A percentile compares a stretch with the other conserved stretches of the same genome.
Conservation (phyloP, 352 stramenopile species). For the Globisporangium yorkense region DNA sequence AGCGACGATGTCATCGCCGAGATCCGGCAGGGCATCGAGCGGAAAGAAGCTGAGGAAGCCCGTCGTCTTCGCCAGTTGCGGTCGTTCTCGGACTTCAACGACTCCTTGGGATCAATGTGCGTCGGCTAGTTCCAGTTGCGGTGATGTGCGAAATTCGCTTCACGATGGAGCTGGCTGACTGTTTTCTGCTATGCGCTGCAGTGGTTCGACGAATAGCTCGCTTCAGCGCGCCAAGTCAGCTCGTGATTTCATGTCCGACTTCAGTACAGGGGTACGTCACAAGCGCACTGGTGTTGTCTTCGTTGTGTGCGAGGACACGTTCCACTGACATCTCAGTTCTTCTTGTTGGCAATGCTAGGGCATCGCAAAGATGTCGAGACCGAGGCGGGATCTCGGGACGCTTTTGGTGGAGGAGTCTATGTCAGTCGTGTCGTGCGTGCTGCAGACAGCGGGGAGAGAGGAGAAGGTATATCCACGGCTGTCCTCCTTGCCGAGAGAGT, state of each 20-base stretch:
- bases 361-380: conserved; percentile 15
- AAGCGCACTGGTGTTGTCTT: background rate
- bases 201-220: background rate
- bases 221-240: conserved; percentile 32
- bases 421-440: conserved; percentile 63
- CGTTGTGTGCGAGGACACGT: background rate
- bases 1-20: conserved; percentile 68
- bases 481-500: background rate
- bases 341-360: background rate
- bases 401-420: conserved; percentile 70
- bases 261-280: conserved; percentile 21
- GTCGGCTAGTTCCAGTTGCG: background rate
- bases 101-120: conserved; percentile 8
- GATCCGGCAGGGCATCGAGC: conserved; percentile 38
- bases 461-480: conserved; percentile 39
- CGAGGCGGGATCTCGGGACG: conserved; percentile 37
- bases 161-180: background rate
- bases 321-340: conserved; percentile 4
- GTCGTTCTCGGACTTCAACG: conserved; percentile 18
- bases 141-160: background rate
- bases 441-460: conserved; percentile 65
- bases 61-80: conserved; percentile 22
- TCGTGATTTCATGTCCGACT: conserved; percentile 30
- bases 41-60: conserved; percentile 21
- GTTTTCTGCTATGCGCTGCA: background rate